These are phyloP conservation scores for Clarireedia hainanense DNA, from an alignment of 2,329 filamentous ascomycete genomes.

Conservation along the genomic window DNA sequence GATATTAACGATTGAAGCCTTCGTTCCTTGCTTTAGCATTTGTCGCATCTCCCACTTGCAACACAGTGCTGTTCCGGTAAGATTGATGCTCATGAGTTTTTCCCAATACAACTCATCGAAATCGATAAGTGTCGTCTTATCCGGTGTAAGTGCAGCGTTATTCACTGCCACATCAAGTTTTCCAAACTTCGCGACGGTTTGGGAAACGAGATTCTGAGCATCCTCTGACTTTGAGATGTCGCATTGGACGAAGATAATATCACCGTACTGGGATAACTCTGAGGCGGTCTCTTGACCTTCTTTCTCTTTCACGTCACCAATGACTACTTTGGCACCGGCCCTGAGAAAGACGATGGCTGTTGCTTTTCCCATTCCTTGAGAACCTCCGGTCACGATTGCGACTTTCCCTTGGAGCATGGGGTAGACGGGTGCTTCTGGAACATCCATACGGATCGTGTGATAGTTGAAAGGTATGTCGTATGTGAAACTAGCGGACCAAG, in stretches of 20 bases:
- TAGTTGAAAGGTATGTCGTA: too few species aligned
- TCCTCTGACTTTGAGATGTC: conserved; percentile 5
- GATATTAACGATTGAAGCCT: conserved; percentile 8
- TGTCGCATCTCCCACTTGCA: conserved; percentile 7
- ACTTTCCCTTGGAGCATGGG: conserved; percentile 13
- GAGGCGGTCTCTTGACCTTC: neutral
- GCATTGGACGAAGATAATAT: conserved; percentile 1
- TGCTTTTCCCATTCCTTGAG: conserved; percentile 31
- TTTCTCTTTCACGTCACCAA: neutral
- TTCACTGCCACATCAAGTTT: conserved; percentile 48
- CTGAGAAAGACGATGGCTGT: conserved; percentile 1
- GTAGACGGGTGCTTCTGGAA: conserved; percentile 8
- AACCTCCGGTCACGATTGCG: conserved; percentile 13
- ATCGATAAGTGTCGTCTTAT: neutral
- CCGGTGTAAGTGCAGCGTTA: conserved; percentile 33
- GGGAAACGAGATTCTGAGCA: conserved; percentile 2
- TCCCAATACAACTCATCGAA: conserved; percentile 6
- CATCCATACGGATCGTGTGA: neutral
- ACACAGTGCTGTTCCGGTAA: conserved; percentile 6
- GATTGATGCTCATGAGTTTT: conserved; percentile 2
- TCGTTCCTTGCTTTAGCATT: conserved; percentile 4
- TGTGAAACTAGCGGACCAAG: too few species aligned
- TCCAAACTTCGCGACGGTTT: conserved; percentile 39
- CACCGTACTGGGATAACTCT: conserved; percentile 1
- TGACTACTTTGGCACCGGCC: conserved; percentile 5